Evolutionary conservation across 805 yeast species (phyloP).

Genomic region (Hanseniaspora clermontiae): DNA sequence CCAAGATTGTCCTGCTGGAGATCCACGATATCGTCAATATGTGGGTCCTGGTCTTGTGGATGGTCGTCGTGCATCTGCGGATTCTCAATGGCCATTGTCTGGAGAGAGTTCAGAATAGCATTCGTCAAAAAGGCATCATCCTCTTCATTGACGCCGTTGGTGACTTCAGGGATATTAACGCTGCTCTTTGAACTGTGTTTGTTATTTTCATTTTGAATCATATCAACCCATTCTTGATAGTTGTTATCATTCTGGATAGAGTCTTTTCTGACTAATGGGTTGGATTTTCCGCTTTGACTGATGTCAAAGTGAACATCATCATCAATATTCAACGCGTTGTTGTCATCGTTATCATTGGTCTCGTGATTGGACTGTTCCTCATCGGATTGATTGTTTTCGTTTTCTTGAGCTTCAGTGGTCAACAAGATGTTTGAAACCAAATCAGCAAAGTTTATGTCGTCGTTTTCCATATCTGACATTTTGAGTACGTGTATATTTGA

Average conservation of each 20-base stretch:
- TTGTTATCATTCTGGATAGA: background rate
- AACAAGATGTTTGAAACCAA: slow-evolving; percentile 21
- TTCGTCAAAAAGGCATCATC: slow-evolving; percentile 7
- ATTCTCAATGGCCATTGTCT: background rate
- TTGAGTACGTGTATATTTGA: background rate
- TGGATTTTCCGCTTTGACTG: background rate
- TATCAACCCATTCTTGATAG: background rate
- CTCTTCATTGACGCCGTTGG: background rate
- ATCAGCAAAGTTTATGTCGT: slow-evolving; percentile 22
- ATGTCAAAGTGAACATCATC: background rate
- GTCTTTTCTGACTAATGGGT: background rate
- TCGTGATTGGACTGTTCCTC: background rate
- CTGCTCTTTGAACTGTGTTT: background rate
- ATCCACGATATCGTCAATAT: background rate
- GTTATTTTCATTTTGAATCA: background rate
- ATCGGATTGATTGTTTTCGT: background rate
- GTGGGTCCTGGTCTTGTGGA: background rate
- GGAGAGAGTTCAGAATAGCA: slow-evolving; percentile 9
- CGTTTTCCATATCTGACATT: slow-evolving; percentile 15
- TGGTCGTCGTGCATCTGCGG: background rate
- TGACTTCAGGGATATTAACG: background rate
- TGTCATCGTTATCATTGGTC: background rate
- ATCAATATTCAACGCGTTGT: background rate
- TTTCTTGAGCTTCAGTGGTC: slow-evolving; percentile 9
- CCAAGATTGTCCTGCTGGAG: background rate